Percentiles rank a stretch among this genome's conserved stretches.
These are phyloP conservation scores for Spergularia bocconei DNA, from an alignment of 148 eudicot genomes.

Conservation along the genomic window DNA sequence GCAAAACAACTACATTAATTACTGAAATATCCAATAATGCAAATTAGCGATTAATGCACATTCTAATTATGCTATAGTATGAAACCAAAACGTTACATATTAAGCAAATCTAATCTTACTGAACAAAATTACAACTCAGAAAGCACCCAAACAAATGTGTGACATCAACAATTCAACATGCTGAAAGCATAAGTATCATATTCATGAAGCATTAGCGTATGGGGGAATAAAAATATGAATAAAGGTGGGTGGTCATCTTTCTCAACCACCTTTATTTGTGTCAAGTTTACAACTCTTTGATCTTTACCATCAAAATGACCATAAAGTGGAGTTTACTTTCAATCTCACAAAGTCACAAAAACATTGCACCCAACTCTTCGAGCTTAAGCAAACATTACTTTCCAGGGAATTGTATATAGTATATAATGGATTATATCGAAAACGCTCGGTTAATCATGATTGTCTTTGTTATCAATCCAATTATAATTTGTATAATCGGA, in stretches of 20 bases:
- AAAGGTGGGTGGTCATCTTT: constrained; percentile 14
- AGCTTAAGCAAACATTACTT: constrained; percentile 16
- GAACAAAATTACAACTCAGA: neutral
- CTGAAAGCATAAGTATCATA: constrained; percentile 22
- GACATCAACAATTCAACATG: neutral
- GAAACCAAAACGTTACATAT: too few species aligned
- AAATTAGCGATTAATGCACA: too few species aligned
- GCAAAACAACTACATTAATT: too few species aligned
- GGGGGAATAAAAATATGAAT: neutral
- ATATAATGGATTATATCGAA: too few species aligned
- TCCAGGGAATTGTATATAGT: neutral
- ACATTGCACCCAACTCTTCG: constrained; percentile 17
- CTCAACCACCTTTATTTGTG: constrained; percentile 13
- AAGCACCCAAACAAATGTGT: neutral
- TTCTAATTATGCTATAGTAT: too few species aligned
- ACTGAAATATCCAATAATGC: too few species aligned
- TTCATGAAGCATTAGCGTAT: constrained; percentile 11
- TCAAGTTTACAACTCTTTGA: neutral
- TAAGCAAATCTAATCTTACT: neutral
- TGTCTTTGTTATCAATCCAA: too few species aligned
- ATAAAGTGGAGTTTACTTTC: neutral
- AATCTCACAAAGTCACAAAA: neutral
- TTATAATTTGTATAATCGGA: too few species aligned
- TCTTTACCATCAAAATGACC: neutral
- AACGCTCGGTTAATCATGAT: too few species aligned